phyloP scores from a whole-genome alignment of 257 asterid genomes.

The Salvia miltiorrhiza region DNA sequence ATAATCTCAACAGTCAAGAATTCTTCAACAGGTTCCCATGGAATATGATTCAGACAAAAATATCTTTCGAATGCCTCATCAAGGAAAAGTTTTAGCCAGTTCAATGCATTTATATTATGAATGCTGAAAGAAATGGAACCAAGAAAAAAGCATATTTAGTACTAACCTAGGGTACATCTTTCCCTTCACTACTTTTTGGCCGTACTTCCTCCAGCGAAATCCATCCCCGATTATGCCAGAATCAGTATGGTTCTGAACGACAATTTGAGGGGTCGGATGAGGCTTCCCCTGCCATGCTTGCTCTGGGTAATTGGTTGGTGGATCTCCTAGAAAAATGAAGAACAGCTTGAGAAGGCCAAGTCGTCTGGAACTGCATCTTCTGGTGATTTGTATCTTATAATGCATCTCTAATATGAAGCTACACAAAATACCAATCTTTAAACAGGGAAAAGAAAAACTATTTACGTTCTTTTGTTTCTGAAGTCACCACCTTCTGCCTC shows the following conservation, averaged over 20 bases:
- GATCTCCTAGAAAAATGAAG: conserved; percentile 42
- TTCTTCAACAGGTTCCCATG: no score
- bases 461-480: conserved; percentile 59
- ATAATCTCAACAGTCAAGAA: no score
- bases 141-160: background rate
- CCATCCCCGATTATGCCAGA: conserved; percentile 53
- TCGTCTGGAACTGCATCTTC: background rate
- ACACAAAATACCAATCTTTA: background rate
- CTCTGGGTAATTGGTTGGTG: conserved; percentile 27
- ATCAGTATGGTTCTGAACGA: conserved; percentile 37
- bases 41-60: no score
- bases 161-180: conserved; percentile 74
- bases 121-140: background rate
- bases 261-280: conserved; percentile 30
- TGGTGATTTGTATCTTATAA: background rate
- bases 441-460: background rate
- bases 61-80: no score
- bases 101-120: background rate
- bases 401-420: background rate
- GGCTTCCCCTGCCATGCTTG: conserved; percentile 31
- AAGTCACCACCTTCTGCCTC: conserved; percentile 41
- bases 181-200: conserved; percentile 86
- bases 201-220: conserved; percentile 91
- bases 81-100: no score
- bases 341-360: background rate